A percentile compares a stretch with the other conserved stretches of the same genome.
phyloP scores from a whole-genome alignment of 2,329 filamentous ascomycete genomes.

The Lanzia echinophila region DNA sequence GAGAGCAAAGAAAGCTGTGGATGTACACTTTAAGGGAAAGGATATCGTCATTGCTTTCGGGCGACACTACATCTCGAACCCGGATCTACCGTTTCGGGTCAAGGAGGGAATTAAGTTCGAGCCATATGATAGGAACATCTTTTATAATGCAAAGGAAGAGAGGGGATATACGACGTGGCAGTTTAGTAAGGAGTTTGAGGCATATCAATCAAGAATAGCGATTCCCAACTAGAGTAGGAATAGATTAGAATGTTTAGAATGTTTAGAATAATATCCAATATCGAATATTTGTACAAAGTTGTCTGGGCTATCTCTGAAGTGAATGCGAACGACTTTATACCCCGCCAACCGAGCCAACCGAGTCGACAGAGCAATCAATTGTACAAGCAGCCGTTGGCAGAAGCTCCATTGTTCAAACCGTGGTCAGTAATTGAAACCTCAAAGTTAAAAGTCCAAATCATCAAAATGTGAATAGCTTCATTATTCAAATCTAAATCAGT shows the following conservation, averaged over 20 bases:
- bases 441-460: no score
- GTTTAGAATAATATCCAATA: no score
- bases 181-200: slow-evolving; percentile 28
- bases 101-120: slow-evolving; percentile 34
- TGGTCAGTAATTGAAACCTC: no score
- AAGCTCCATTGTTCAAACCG: no score
- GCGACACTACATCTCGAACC: slow-evolving; percentile 40
- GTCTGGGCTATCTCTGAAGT: no score
- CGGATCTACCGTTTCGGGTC: slow-evolving; percentile 38
- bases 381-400: no score
- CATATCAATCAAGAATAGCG: slow-evolving; percentile 14
- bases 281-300: no score
- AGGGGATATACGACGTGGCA: slow-evolving; percentile 34
- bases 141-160: slow-evolving; percentile 30
- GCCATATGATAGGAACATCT: slow-evolving; percentile 34
- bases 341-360: no score
- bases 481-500: no score
- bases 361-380: no score
- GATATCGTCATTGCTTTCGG: slow-evolving; percentile 38
- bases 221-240: slow-evolving; percentile 2
- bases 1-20: slow-evolving; percentile 34
- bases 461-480: no score
- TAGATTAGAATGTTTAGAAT: background rate
- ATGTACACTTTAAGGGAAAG: slow-evolving; percentile 30
- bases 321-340: no score